These are phyloP conservation scores for Phanerochaete carnosa DNA, from an alignment of 768 basidiomycete species.

Conservation along the genomic window DNA sequence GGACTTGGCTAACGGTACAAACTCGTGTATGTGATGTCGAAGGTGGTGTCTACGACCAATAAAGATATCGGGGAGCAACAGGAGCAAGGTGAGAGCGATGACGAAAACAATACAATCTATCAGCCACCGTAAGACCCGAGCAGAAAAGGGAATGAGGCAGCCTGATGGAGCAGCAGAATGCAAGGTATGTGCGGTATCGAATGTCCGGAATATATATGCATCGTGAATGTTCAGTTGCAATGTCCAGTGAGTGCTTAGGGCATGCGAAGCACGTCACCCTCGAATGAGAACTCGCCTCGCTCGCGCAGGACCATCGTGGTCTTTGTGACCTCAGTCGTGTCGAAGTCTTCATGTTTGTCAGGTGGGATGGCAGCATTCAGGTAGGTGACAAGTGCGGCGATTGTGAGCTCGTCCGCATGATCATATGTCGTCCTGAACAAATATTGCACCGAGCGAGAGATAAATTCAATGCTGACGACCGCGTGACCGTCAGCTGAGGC, in stretches of 20 bases:
- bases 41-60: constrained; percentile 2
- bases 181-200: neutral
- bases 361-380: constrained; percentile 73
- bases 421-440: constrained; percentile 71
- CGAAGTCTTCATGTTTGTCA: constrained; percentile 81
- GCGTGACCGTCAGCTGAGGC: constrained; percentile 12
- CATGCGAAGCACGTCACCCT: constrained; percentile 31
- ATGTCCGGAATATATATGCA: neutral
- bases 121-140: neutral
- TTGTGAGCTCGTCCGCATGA: constrained; percentile 61
- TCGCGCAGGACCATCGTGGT: constrained; percentile 29
- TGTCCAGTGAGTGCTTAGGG: neutral
- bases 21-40: constrained; percentile 8
- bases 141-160: neutral
- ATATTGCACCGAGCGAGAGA: constrained; percentile 56
- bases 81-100: neutral
- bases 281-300: constrained; percentile 26
- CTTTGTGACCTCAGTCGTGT: constrained; percentile 61
- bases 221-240: neutral
- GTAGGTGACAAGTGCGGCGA: constrained; percentile 66
- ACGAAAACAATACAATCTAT: neutral
- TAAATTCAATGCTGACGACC: constrained; percentile 49
- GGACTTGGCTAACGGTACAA: constrained; percentile 3
- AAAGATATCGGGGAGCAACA: neutral
- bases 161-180: neutral